Percentiles rank a stretch among this genome's conserved stretches.
Conservation (phyloP, 768 basidiomycete genomes). For the Pulveroboletus ravenelii region DNA sequence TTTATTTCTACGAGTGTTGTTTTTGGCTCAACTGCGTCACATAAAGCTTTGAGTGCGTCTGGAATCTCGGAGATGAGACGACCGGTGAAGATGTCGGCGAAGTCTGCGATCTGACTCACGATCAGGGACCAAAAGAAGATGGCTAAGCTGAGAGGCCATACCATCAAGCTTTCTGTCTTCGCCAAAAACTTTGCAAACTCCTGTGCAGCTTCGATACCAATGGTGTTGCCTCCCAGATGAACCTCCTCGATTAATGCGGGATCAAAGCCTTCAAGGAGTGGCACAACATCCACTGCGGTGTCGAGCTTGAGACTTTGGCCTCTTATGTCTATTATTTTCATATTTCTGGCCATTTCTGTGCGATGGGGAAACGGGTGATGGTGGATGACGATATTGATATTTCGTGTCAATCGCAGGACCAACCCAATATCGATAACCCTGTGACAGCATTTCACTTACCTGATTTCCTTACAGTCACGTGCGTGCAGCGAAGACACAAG, state of each 20-base stretch:
- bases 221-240: conserved; percentile 89
- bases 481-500: background rate
- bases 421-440: conserved; percentile 16
- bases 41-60: conserved; percentile 79
- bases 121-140: conserved; percentile 1
- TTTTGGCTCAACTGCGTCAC: conserved; percentile 79
- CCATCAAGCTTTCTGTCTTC: conserved; percentile 66
- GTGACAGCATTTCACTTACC: conserved; percentile 4
- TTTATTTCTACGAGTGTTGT: conserved; percentile 81
- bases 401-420: background rate
- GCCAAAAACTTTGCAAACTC: conserved; percentile 78
- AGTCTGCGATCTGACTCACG: conserved; percentile 76
- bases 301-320: conserved; percentile 64
- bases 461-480: conserved; percentile 20
- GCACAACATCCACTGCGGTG: conserved; percentile 67
- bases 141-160: conserved; percentile 22
- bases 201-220: conserved; percentile 86
- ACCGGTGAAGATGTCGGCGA: conserved; percentile 97
- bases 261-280: conserved; percentile 62
- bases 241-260: conserved; percentile 75
- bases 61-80: conserved; percentile 96
- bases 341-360: conserved; percentile 15
- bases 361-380: background rate
- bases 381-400: background rate
- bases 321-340: conserved; percentile 27